Conservation (phyloP, 148 eudicot species). For the Silene conica region DNA sequence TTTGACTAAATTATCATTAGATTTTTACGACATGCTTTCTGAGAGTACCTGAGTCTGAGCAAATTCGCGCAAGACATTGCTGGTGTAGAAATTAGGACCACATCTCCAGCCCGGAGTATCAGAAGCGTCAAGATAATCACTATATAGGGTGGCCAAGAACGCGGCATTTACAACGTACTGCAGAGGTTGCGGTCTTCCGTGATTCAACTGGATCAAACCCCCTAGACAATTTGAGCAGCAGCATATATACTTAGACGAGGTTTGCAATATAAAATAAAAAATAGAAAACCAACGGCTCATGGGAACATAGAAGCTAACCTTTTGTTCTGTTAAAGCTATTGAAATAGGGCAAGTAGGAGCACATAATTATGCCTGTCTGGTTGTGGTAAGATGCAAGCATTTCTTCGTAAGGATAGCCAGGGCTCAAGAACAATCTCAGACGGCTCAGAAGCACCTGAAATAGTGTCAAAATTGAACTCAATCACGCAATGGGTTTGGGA, state of each 20-base stretch:
- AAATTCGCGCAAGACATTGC: slow-evolving; percentile 58
- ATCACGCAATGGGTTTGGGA: neutral
- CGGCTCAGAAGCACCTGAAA: slow-evolving; percentile 82
- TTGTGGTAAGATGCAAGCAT: slow-evolving; percentile 72
- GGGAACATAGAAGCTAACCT: no score
- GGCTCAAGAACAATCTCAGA: slow-evolving; percentile 76
- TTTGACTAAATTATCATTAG: neutral
- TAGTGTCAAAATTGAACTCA: neutral
- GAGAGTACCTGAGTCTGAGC: slow-evolving; percentile 68
- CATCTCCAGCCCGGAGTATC: slow-evolving; percentile 95
- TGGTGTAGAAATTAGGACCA: slow-evolving; percentile 81
- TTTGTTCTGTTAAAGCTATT: slow-evolving; percentile 78
- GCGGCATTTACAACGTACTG: slow-evolving; percentile 93
- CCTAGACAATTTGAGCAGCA: slow-evolving; percentile 38
- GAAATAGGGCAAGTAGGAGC: slow-evolving; percentile 76
- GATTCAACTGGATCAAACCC: slow-evolving; percentile 78
- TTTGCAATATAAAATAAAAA: no score
- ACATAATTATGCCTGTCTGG: slow-evolving; percentile 78
- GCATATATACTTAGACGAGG: neutral
- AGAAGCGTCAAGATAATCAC: slow-evolving; percentile 84
- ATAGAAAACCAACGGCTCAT: no score
- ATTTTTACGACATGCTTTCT: neutral
- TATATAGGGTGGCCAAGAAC: slow-evolving; percentile 73
- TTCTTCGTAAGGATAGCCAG: slow-evolving; percentile 92
- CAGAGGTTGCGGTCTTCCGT: slow-evolving; percentile 92